Evolutionary conservation across 2,329 filamentous ascomycete species (phyloP).

Genomic region (Trichoderma sp.): DNA sequence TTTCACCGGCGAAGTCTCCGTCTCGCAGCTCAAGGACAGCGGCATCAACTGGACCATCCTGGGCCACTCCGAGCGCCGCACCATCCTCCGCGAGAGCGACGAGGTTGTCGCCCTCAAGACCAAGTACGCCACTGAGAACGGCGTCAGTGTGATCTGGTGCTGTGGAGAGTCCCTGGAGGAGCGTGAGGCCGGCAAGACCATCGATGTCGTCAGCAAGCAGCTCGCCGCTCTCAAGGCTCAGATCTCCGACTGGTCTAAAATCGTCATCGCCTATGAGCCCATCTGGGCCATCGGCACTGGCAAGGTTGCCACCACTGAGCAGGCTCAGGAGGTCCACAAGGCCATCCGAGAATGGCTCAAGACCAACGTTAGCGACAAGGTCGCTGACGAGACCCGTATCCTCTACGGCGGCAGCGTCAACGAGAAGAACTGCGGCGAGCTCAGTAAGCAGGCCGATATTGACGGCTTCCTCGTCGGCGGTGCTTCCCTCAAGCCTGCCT

Average conservation of each 20-base stretch:
- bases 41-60: conserved; percentile 88
- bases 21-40: conserved; percentile 85
- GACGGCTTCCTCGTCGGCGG: conserved; percentile 98
- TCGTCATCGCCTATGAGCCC: conserved; percentile 98
- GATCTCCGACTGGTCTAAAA: conserved; percentile 85
- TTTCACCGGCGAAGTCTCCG: conserved; percentile 95
- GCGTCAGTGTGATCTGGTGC: conserved; percentile 92
- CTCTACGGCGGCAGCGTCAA: conserved; percentile 96
- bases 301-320: conserved; percentile 84
- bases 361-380: conserved; percentile 67
- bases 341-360: conserved; percentile 89
- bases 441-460: conserved; percentile 90
- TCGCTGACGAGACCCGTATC: conserved; percentile 84
- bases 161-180: conserved; percentile 94
- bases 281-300: conserved; percentile 97
- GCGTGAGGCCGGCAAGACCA: conserved; percentile 82
- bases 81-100: conserved; percentile 84
- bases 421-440: conserved; percentile 96
- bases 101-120: conserved; percentile 89
- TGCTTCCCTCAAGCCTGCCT: conserved; percentile 95
- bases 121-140: conserved; percentile 85
- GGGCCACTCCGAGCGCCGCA: conserved; percentile 93
- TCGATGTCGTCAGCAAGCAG: conserved; percentile 82
- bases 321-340: conserved; percentile 92
- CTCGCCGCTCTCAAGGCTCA: conserved; percentile 77